Base-by-base conservation (phyloP, 1,139 yeast genomes). In the Arxiozyma telluris region DNA sequence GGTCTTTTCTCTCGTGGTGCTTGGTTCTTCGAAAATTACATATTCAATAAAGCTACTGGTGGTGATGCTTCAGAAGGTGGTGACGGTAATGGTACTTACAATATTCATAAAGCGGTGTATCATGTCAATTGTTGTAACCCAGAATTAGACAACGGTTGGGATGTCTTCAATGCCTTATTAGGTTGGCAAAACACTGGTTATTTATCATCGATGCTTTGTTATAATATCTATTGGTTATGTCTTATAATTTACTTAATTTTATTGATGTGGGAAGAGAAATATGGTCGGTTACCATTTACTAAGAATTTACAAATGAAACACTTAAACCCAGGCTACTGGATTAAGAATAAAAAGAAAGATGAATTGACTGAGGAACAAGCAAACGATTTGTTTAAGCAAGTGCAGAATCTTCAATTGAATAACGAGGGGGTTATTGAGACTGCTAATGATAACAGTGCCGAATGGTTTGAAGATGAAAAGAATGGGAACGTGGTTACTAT, bases 171-270 rank as follows among this genome's bases (percentile, higher is more conserved):
- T 65, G 86, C 95, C 15, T 71, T 87, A 54, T 73, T 88, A 53
- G 96, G 96, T 60, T 88, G 96, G 96, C 95, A 87, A 74, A 88
- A 88, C 71, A 78, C 90, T 55, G 96, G 96, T 56, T 89, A 96
- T 59, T 81, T 87, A 65, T 95, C 96, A 53, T 86, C 95, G 1
- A 89, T 90, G 57, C 74, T 89, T 50, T 79, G 90, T 51, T 90
- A 90, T 75, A 88, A 87, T 73, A 62, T 87, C 50, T 90, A 89
- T 74, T 90, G 97, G 97, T 59, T 84, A 43, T 72, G 73, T 17
- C 69, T 89, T 54, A 82, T 87, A 58, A 62, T 71, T 39, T 73
- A 76, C 52, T 71, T 89, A 51, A 57, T 66, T n/a, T 68, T 83
- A 62, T 80, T 87, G 87, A 74, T 80, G 61, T 86, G 64, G 71